Conservation (phyloP, 73 alveolate species). For the Stentor coeruleus region DNA sequence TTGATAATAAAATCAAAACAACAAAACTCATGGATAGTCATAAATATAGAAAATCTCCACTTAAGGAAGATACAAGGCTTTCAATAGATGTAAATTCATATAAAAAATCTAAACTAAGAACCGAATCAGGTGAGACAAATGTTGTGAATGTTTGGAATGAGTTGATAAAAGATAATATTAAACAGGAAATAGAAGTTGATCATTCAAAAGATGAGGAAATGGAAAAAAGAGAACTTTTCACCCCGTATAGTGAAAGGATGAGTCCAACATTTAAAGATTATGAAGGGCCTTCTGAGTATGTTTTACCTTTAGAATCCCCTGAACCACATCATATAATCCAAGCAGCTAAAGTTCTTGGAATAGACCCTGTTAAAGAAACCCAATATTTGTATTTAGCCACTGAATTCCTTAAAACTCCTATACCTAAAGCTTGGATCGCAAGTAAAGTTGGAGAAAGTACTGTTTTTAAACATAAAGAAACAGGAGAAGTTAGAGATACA, state of each 20-base stretch:
- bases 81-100: background rate
- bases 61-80: background rate
- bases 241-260: background rate
- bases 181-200: background rate
- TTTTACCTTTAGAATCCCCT: background rate
- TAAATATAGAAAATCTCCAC: background rate
- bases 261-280: background rate
- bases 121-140: background rate
- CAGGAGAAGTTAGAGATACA: background rate
- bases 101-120: background rate
- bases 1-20: too few species aligned
- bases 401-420: conserved; percentile 14
- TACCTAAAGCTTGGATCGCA: background rate
- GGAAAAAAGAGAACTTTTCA: conserved; percentile 1
- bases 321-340: background rate
- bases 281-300: conserved; percentile 7
- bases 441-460: background rate
- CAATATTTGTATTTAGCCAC: background rate
- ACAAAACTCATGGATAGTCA: background rate
- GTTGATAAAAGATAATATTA: background rate
- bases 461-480: background rate
- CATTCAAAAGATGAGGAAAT: background rate
- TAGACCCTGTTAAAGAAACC: conserved; percentile 1
- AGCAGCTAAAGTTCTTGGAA: conserved; percentile 15
- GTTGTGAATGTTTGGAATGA: background rate